A percentile compares a stretch with the other conserved stretches of the same genome.
phyloP scores from a whole-genome alignment of 2,329 filamentous ascomycete species.

The Eurotiales sp. region DNA sequence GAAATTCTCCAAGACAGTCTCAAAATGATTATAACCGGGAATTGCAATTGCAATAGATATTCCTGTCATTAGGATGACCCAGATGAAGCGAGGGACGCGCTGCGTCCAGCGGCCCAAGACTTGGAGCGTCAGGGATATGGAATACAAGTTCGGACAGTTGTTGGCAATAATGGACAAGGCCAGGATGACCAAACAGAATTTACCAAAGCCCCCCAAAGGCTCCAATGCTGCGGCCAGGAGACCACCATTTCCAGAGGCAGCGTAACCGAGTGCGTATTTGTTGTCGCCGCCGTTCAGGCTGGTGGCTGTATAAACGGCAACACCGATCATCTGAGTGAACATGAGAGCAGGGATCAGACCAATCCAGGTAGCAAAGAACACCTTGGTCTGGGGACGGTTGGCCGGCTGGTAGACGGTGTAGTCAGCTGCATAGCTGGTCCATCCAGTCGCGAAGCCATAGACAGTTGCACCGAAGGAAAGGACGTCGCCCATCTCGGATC shows the following conservation, averaged over 20 bases:
- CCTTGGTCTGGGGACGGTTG: slow-evolving; percentile 54
- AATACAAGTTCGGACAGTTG: slow-evolving; percentile 71
- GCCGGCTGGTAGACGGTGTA: slow-evolving; percentile 76
- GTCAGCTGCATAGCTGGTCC: slow-evolving; percentile 71
- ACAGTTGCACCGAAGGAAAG: slow-evolving; percentile 65
- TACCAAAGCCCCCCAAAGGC: slow-evolving; percentile 61
- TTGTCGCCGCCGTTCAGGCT: slow-evolving; percentile 51
- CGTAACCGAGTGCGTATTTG: slow-evolving; percentile 55
- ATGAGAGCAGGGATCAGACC: slow-evolving; percentile 68
- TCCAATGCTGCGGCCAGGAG: slow-evolving; percentile 61
- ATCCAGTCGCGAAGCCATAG: slow-evolving; percentile 67
- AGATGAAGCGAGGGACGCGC: slow-evolving; percentile 63
- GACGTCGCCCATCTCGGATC: slow-evolving; percentile 56
- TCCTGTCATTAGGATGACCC: slow-evolving; percentile 59
- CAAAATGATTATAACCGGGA: slow-evolving; percentile 64
- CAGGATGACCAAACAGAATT: slow-evolving; percentile 66
- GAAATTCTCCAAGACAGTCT: slow-evolving; percentile 62
- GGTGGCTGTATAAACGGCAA: slow-evolving; percentile 65
- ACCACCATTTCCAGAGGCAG: slow-evolving; percentile 56
- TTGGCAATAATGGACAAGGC: slow-evolving; percentile 65
- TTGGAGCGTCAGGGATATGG: slow-evolving; percentile 63
- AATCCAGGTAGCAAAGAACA: slow-evolving; percentile 66
- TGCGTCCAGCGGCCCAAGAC: slow-evolving; percentile 58
- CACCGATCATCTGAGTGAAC: slow-evolving; percentile 70
- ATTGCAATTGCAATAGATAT: slow-evolving; percentile 67